Base-by-base conservation (phyloP, 2,329 filamentous ascomycete species). In the Cladosporium sp. region DNA sequence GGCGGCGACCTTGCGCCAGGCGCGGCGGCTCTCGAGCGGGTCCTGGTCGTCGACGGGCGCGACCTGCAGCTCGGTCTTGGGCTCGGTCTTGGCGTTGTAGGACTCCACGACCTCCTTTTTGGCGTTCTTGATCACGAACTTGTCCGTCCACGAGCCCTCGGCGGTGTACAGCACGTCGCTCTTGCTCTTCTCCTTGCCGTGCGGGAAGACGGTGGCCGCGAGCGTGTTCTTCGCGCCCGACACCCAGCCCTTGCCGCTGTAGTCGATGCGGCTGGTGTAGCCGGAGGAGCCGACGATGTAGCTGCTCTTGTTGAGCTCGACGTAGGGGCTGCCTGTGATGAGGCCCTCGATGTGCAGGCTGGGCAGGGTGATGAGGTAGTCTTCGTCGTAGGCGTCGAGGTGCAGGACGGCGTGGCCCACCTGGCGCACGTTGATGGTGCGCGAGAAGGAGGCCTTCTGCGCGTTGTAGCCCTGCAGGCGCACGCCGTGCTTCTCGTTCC, bases 181-280 rank as follows among this genome's bases (percentile, higher is more conserved):
- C 59, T 68, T 68, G 59, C 62, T 62, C 71, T 86, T 87, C 70
- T 85, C 89, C 71, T 73, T 83, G 57, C 77, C 80, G 56, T 74
- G 83, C 72, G 70, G 87, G 72, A 86, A 90, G 53, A 97, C 69
- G 19, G 77, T 77, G 11, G 90, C 92, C 10, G 77, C 82, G 68
- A 97, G 89, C 53, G 80, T 87, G 74, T 97, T 97, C 77, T 95
- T 96, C 78, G 95, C 95, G 60, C 92, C 93, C 43, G 86, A 90
- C 9, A 98, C 72, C 92, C 92, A 98, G 54, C 92, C 92, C 68
- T 89, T 92, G 64, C 92, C 91, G 56, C 83, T 87, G 75, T 95
- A 98, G 68, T 95, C 89, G 64, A 97, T 87, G 74, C 89, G 91
- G 58, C 89, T 82, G 4, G 89, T 86, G 74, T 86, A 96, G 49